phyloP scores from a whole-genome alignment of 1,284 basidiomycete species.

The Ceratobasidium sp. region DNA sequence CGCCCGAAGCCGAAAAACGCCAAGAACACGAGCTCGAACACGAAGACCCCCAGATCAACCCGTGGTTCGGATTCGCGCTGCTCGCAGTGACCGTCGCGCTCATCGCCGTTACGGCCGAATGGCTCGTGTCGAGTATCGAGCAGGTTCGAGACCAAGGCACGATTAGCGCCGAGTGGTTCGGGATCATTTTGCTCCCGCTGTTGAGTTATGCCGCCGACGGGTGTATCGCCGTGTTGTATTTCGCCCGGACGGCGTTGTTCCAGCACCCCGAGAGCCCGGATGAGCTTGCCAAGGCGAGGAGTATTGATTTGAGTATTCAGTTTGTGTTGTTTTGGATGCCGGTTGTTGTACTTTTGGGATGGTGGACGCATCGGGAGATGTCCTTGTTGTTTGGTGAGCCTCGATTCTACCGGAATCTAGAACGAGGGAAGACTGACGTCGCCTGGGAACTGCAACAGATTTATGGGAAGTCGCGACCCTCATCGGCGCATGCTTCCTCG shows the following conservation, averaged over 20 bases:
- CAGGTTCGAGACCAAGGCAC: conserved; percentile 62
- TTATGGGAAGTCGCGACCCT: conserved; percentile 34
- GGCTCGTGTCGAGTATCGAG: conserved; percentile 73
- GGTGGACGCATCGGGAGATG: conserved; percentile 35
- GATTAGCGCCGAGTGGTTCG: conserved; percentile 48
- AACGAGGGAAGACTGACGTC: too few relatives aligned
- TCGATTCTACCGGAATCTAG: too few relatives aligned
- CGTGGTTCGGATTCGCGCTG: conserved; percentile 69
- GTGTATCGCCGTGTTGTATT: conserved; percentile 39
- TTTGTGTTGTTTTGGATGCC: conserved; percentile 46
- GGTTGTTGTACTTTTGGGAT: conserved; percentile 33
- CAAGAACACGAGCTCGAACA: conserved; percentile 60
- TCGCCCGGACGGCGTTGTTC: conserved; percentile 38
- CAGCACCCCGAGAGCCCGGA: conserved; percentile 26
- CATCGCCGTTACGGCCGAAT: conserved; percentile 76
- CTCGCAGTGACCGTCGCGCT: conserved; percentile 67
- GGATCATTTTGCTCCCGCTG: conserved; percentile 43
- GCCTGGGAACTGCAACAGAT: too few relatives aligned
- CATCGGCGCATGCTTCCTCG: conserved; percentile 45
- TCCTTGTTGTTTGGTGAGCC: conserved; percentile 44
- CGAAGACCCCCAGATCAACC: conserved; percentile 69
- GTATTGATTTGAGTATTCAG: conserved; percentile 45
- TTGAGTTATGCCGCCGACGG: conserved; percentile 42
- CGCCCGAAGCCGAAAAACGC: conserved; percentile 57
- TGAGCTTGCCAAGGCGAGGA: conserved; percentile 42